Base-by-base conservation (phyloP, 2,329 filamentous ascomycete species). In the Aureobasidium leucospermi region DNA sequence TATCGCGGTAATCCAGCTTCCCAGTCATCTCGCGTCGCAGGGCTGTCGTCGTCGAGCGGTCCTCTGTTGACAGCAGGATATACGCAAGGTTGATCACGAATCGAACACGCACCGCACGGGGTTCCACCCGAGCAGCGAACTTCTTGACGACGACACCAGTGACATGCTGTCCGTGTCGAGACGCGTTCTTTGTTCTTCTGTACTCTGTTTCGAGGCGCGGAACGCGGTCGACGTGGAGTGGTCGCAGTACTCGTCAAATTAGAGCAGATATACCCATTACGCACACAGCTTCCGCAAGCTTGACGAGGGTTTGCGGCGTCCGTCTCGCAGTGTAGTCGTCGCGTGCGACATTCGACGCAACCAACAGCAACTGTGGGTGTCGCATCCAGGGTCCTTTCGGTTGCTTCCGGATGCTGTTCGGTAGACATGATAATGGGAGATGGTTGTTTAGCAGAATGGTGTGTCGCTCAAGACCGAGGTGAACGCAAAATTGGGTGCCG, bases 261-360 rank as follows among this genome's bases (percentile, higher is more conserved):
- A 19, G 53, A 57, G 41, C 53, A 57, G 23, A 47, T 57, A 13
- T 57, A 46, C 2, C 42, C 53, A 57, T 57, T 57, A 4, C 53
- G 53, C 10, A 47, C 41, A 16, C 53, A 57, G 15, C 53, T 57
- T 7, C 53, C 53, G 16, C 53, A 57, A 11, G 53, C 16, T 31
- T 57, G 42, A 7, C 42, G 42, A 57, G 53, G 53, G n/a, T 57
- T 39, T 11, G 31, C 41, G 13, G 15, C 38, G 31, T 57, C 53
- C 15, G 19, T 57, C 19, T 57, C 53, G 31, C 53, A 57, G 6
- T 57, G 19, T 31, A 57, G 32, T 57, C 41, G 41, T 39, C 53
- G 53, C 8, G 42, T 57, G 34, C 53, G 53, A 39, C 53, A 57
- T 36, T 57, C 53, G 38, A 57, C 53, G 31, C 53, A 57, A 6